These are phyloP conservation scores for Podosphaera fusca DNA, from an alignment of 2,329 filamentous ascomycete genomes.

Conservation along the genomic window DNA sequence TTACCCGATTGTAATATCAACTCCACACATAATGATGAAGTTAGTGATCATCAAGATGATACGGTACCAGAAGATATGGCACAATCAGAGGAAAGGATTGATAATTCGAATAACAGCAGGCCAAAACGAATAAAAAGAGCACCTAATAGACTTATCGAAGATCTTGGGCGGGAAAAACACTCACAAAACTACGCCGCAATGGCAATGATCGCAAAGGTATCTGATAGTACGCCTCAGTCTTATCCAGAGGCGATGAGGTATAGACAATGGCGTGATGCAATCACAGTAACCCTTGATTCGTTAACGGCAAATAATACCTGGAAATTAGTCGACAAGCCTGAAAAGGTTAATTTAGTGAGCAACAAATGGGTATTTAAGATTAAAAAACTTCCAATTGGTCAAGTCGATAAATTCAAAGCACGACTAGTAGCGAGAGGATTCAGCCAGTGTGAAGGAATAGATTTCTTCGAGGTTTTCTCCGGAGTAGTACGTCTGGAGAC, in stretches of 20 bases:
- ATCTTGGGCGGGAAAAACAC: neutral
- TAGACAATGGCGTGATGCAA: neutral
- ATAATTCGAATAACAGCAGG: no score
- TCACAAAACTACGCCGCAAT: neutral
- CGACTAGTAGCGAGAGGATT: neutral
- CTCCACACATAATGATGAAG: no score
- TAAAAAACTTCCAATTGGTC: neutral
- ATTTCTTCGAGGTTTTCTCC: neutral
- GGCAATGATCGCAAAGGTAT: neutral
- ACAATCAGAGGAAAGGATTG: no score
- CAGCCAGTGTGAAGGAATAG: neutral
- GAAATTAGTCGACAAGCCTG: neutral
- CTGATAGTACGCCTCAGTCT: neutral
- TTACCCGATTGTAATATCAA: no score
- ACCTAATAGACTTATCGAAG: neutral
- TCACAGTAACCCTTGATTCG: neutral
- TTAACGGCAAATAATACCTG: neutral
- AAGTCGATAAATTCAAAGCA: neutral
- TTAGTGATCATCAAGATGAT: no score
- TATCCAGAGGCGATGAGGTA: neutral
- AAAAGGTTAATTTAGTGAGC: neutral
- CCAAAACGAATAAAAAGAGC: neutral
- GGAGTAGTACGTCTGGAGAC: no score
- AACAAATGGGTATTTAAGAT: slow-evolving; percentile 1
- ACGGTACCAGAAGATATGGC: no score